phyloP scores from a whole-genome alignment of 495 filamentous ascomycete genomes.

The Penicillium waksmanii region DNA sequence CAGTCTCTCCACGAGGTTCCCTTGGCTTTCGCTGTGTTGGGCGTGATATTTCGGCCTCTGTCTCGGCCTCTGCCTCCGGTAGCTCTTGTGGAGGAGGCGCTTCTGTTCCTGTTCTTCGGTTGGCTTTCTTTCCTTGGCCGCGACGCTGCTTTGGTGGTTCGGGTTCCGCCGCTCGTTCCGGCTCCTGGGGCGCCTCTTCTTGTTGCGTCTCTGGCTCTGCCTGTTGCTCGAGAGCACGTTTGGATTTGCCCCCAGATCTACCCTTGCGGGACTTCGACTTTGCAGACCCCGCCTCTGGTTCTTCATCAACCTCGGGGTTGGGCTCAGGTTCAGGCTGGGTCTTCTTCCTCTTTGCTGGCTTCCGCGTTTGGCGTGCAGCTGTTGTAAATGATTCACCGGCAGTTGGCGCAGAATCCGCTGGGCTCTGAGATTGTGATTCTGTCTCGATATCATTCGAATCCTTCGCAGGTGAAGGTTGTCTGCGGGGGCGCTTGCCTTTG shows the following conservation, averaged over 20 bases:
- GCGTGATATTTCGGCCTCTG: conserved; percentile 15
- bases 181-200: conserved; percentile 9
- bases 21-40: conserved; percentile 28
- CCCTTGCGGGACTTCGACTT: background rate
- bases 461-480: background rate
- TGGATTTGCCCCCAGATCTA: conserved; percentile 7
- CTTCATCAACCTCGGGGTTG: background rate
- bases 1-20: conserved; percentile 45
- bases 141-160: conserved; percentile 21
- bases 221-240: conserved; percentile 9
- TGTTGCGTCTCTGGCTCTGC: conserved; percentile 12
- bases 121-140: conserved; percentile 24
- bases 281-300: background rate
- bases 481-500: background rate
- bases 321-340: background rate
- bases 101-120: conserved; percentile 15
- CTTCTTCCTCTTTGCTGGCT: conserved; percentile 3
- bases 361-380: conserved; percentile 9
- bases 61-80: conserved; percentile 15
- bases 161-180: conserved; percentile 5
- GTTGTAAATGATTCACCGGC: conserved; percentile 13
- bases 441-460: background rate
- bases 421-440: conserved; percentile 1
- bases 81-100: conserved; percentile 23
- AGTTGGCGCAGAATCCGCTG: conserved; percentile 2